phyloP scores from a whole-genome alignment of 768 basidiomycete species.

The Mycena metata region DNA sequence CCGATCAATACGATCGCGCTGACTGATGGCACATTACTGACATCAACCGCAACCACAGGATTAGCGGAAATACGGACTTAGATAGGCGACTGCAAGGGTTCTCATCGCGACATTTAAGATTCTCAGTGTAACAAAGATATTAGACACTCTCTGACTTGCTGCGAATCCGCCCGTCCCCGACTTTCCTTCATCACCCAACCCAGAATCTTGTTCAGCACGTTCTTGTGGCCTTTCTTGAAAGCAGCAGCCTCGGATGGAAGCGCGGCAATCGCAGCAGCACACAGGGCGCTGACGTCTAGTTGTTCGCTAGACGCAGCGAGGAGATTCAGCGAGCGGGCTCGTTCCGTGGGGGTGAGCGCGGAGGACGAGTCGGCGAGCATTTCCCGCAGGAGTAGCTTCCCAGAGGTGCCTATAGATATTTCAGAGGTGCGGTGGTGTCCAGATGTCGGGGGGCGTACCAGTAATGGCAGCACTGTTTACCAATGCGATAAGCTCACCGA shows the following conservation, averaged over 20 bases:
- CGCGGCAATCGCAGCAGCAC: slow-evolving; percentile 71
- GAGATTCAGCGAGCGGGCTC: slow-evolving; percentile 48
- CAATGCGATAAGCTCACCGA: slow-evolving; percentile 85
- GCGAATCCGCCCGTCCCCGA: slow-evolving; percentile 84
- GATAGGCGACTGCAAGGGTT: no score
- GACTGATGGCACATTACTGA: no score
- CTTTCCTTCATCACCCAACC: slow-evolving; percentile 90
- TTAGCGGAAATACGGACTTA: no score
- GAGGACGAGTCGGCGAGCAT: slow-evolving; percentile 66
- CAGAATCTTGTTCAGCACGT: slow-evolving; percentile 84
- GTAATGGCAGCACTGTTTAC: slow-evolving; percentile 78
- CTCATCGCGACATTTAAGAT: no score
- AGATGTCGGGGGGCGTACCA: slow-evolving; percentile 55
- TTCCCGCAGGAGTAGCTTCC: slow-evolving; percentile 80
- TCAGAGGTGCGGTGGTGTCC: neutral
- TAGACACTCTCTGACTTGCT: slow-evolving; percentile 64
- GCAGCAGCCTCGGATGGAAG: slow-evolving; percentile 78
- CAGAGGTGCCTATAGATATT: slow-evolving; percentile 73
- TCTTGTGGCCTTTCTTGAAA: slow-evolving; percentile 76
- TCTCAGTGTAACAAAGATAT: slow-evolving; percentile 28
- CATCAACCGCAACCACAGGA: no score
- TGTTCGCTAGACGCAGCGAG: slow-evolving; percentile 42
- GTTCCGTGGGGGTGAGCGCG: slow-evolving; percentile 61
- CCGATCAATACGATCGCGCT: no score
- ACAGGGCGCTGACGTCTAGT: slow-evolving; percentile 64